Evolutionary conservation across 768 basidiomycete genomes (phyloP), one percentile per base, ranked within the genome.

Genomic region (Inosperma sp.): DNA sequence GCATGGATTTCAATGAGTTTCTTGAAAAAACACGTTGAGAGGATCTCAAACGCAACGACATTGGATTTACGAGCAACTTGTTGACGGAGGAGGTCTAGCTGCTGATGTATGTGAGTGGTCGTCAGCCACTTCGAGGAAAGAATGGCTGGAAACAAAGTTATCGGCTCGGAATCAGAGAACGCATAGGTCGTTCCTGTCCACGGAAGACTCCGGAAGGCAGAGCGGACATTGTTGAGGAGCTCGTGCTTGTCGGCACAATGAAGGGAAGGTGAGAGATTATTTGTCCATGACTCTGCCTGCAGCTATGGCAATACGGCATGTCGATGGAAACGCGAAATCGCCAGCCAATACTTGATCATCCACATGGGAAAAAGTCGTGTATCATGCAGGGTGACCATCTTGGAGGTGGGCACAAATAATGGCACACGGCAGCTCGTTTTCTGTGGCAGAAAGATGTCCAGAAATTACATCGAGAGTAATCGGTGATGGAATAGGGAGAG

Each of bases 91-190:
- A 53, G 26, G 45, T 53, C 46, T 2, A 53, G 29, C 26, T 53
- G 45, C 37, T 53, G 45, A 13, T 53, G 17, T 27, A 53, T 53
- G n/a, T 53, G 46, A n/a, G 52, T 40, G 0, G 46, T 48, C 12
- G 35, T 12, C 19, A 53, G 52, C 52, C 52, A 53, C 5, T 31
- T 30, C 16, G 37, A 29, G 10, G 52, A 53, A 17, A 48, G 34
- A 34, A 29, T 40, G 26, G 26, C 25, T 5, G 35, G 3, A n/a
- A 53, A 21, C 26, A 7, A 13, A 13, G 25, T 46, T 22, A 48
- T n/a, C 10, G 51, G 51, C 21, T 53, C 45, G 3, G 36, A 14
- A 13, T 48, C 45, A 7, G 25, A 40, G 29, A 42, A 51, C 3
- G 39, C 40, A 29, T 21, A 16, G 16, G 34, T 19, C n/a, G 16